These are phyloP conservation scores for Dimargaris xerosporica DNA, from an alignment of 192 early-diverging fungal genomes.

Conservation along the genomic window DNA sequence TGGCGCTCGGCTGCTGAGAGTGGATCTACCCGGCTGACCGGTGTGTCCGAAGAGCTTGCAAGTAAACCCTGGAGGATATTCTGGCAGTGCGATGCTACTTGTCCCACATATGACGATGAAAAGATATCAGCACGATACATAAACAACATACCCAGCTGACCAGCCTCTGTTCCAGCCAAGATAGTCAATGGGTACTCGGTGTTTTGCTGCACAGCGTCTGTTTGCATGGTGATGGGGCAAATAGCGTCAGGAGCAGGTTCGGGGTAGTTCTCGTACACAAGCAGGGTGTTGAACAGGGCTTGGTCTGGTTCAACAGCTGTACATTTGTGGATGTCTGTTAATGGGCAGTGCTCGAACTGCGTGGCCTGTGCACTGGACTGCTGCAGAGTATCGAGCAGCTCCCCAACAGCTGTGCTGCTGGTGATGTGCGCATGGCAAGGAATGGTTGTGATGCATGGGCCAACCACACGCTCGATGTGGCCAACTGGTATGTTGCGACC, in stretches of 20 bases:
- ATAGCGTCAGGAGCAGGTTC: not conserved
- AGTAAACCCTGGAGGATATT: too few relatives aligned
- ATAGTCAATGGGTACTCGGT: too few relatives aligned
- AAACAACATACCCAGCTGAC: too few relatives aligned
- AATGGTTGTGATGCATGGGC: constrained; percentile 3
- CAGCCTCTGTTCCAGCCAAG: too few relatives aligned
- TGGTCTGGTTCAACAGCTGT: not conserved
- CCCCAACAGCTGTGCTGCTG: not conserved
- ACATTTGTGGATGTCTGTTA: not conserved
- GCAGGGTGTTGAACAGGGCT: not conserved
- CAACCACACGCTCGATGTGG: not conserved
- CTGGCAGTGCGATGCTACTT: too few relatives aligned
- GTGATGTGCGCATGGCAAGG: not conserved
- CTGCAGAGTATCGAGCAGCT: not conserved
- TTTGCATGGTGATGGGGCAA: too few relatives aligned
- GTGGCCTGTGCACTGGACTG: not conserved
- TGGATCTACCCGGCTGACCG: too few relatives aligned
- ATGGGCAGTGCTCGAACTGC: not conserved
- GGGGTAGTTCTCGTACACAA: constrained; percentile 1
- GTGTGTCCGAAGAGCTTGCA: too few relatives aligned
- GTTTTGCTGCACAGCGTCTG: too few relatives aligned
- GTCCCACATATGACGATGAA: too few relatives aligned
- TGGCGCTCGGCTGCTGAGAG: too few relatives aligned
- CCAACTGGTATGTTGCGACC: not conserved
- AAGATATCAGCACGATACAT: too few relatives aligned